These are phyloP conservation scores for Ogataea trehaloabstinens DNA, from an alignment of 805 yeast species.

Conservation along the genomic window DNA sequence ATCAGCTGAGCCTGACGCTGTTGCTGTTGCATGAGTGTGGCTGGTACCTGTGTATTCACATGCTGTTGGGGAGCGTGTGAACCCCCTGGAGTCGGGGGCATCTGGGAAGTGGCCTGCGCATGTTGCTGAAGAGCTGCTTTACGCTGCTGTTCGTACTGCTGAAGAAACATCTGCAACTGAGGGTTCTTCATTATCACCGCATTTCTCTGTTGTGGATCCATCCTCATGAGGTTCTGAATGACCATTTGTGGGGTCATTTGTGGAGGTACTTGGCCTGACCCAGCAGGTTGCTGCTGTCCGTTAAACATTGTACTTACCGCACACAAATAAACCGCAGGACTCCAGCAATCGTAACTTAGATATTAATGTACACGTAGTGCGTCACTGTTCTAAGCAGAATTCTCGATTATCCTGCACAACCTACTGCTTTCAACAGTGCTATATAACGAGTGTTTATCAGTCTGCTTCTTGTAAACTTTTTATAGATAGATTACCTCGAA, in stretches of 20 bases:
- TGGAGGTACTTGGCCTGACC: conserved; percentile 7
- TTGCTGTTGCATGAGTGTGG: conserved; percentile 30
- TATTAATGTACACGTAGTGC: too few relatives aligned
- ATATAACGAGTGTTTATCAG: too few relatives aligned
- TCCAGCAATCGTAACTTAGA: too few relatives aligned
- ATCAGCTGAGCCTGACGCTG: conserved; percentile 35
- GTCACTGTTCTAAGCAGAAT: too few relatives aligned
- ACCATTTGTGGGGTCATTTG: conserved; percentile 28
- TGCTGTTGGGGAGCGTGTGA: conserved; percentile 17
- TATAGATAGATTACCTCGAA: too few relatives aligned
- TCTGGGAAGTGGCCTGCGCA: conserved; percentile 12
- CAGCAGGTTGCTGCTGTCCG: conserved; percentile 13
- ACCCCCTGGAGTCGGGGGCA: conserved; percentile 4
- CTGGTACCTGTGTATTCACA: conserved; percentile 25
- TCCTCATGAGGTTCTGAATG: conserved; percentile 32
- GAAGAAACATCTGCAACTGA: conserved; percentile 31
- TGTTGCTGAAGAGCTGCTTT: conserved; percentile 26
- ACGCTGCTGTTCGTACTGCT: conserved; percentile 34
- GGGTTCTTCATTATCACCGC: conserved; percentile 33
- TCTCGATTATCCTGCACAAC: too few relatives aligned
- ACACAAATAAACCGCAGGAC: too few relatives aligned
- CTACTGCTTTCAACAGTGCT: too few relatives aligned
- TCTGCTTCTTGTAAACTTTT: too few relatives aligned
- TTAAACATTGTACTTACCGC: conserved; percentile 9
- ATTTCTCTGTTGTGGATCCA: conserved; percentile 36